Base-by-base conservation (phyloP, 345 rosid species). In the Ricinus communis region DNA sequence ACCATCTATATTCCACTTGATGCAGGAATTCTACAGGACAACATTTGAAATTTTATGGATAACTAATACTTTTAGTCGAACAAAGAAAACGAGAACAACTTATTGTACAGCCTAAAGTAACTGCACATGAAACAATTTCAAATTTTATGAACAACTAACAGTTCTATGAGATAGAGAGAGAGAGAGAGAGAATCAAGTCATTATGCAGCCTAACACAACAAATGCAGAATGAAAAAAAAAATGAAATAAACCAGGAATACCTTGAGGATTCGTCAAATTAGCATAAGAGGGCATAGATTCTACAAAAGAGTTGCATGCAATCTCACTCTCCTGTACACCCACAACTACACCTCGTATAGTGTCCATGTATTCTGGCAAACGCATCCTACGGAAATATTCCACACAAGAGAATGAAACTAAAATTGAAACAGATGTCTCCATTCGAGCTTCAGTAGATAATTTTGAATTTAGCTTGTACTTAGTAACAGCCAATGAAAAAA, bases 321-420 rank as follows among this genome's bases (percentile, higher is more conserved):
- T 74, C 77, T 87, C 91, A 64, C 85, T 82, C 68, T 95, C 96
- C 85, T 95, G 99, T 70, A 90, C 80, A 78, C 85, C 78, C 50
- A 82, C 82, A 60, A 95, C 87, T 70, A 90, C 97, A 7, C 78
- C 83, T 69, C 96, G 82, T 47, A 95, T 87, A 8, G 93, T 83
- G 56, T 95, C 97, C 89, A 90, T 82, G 76, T 95, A 95, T 80
- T 95, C 99, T 2, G 97, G 84, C 82, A 95, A 80, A 66, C 90
- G 95, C 64, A 92, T 82, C 18, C 88, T 87, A 63, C 97, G 84
- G 47, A 95, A 95, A 77, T 90, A 90, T 76, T 92, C 99, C 33
- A 92, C 65, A 76, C 98, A 89, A 22, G 97, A 92, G 52, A 92
- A 87, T 6, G 97, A 82, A 76, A 87, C 84, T 72, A 89, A 77